These are phyloP conservation scores for Bonia amplexicaulis DNA, from an alignment of 176 grass and related monocot genomes.

Conservation along the genomic window DNA sequence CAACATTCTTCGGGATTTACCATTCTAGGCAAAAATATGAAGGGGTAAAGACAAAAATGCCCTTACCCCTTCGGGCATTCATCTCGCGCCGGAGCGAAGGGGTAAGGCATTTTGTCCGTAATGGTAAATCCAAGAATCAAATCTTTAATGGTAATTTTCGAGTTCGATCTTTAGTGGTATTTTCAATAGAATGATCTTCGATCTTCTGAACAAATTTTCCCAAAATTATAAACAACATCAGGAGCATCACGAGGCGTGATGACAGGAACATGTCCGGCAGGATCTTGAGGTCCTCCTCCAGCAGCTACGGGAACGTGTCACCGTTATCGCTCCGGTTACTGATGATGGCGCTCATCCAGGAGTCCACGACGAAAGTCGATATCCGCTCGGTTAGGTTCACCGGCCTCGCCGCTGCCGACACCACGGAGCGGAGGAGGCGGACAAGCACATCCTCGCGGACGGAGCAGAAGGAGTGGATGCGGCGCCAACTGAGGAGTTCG, in stretches of 20 bases:
- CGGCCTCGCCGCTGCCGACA: not conserved
- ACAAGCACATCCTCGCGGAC: constrained; percentile 25
- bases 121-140: no score
- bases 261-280: constrained; percentile 50
- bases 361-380: not conserved
- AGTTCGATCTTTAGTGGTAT: no score
- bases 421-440: constrained; percentile 17
- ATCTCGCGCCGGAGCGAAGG: no score
- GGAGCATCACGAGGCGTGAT: not conserved
- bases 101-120: no score
- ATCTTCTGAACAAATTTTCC: no score
- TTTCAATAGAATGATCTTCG: no score
- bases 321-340: not conserved
- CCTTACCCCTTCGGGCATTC: no score
- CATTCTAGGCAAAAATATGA: no score
- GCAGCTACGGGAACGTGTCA: not conserved
- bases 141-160: no score
- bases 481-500: constrained; percentile 34
- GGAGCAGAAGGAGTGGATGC: constrained; percentile 28
- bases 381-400: not conserved
- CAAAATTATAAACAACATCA: not conserved
- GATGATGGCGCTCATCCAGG: constrained; percentile 25
- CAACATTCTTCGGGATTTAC: no score
- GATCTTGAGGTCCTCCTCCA: not conserved
- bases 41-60: no score